Evolutionary conservation across 2,329 filamentous ascomycete species (phyloP), one percentile per base, ranked within the genome.

Genomic region (Esteya vermicola): DNA sequence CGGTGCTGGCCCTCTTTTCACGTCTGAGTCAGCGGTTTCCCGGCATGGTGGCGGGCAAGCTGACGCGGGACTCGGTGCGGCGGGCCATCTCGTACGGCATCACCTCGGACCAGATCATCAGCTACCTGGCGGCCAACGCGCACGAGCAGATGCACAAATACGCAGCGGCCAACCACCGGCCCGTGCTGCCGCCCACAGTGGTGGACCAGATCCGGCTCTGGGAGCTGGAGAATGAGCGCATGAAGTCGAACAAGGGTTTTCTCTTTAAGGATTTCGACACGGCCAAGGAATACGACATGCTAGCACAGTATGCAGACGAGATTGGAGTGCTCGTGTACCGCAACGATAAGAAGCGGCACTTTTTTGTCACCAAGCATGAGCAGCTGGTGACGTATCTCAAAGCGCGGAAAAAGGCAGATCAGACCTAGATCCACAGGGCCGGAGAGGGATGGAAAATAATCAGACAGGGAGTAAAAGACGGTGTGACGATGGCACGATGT

Each of bases 171-270:
- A 52, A 71, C 45, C 72, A 72, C 52, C 68, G 68, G 45, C 82
- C 88, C 2, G 75, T 94, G 14, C 70, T 98, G 2, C 91, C 93
- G 1, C 88, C 91, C 0, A 96, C 93, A 0, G 91, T 98, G 14
- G 85, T 95, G 47, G 91, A 98, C 59, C 91, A 98, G 65, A 95
- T 98, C 52, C 74, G 88, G 3, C 74, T 98, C 18, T 98, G 91
- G 91, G 89, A 98, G 64, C 78, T 96, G 39, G 91, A 98, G 60
- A 86, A 89, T 47, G 91, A 98, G 63, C 75, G 91, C 38, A 93
- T 98, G 74, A 83, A 82, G 57, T 77, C 83, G 2, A 85, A 78
- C 6, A 65, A 71, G 1, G 91, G 91, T 0, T 96, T 85, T 56
- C 58, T 96, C 22, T 93, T 98, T 65, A 81, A 81, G 53, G 89